These are phyloP conservation scores for Obelidium mucronatum DNA, from an alignment of 192 early-diverging fungal species.

Conservation along the genomic window DNA sequence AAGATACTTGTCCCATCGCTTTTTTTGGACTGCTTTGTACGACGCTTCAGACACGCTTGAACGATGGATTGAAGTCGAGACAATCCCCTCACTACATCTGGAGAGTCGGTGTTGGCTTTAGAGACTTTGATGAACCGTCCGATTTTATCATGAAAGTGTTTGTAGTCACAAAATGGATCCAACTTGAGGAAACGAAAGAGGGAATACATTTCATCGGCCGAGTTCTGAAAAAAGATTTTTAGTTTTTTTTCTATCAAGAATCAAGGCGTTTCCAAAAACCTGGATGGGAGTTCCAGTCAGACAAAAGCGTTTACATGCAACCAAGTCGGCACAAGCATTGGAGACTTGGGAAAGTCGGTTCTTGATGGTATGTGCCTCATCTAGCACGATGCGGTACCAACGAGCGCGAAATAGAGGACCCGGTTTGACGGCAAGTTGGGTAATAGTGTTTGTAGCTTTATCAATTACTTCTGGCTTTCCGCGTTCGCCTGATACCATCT, in stretches of 20 bases:
- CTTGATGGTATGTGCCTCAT: conserved; percentile 57
- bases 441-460: background rate
- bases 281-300: conserved; percentile 49
- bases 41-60: conserved; percentile 2
- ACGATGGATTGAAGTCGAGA: background rate
- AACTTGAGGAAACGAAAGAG: conserved; percentile 73
- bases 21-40: background rate
- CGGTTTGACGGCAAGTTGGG: background rate
- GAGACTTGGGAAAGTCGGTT: conserved; percentile 41
- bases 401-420: conserved; percentile 43
- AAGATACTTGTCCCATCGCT: background rate
- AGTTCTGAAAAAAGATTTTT: conserved; percentile 65
- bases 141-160: conserved; percentile 32
- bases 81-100: background rate
- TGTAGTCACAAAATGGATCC: conserved; percentile 58
- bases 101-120: background rate
- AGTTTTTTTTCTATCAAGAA: no score
- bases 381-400: conserved; percentile 45
- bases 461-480: background rate
- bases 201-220: conserved; percentile 74
- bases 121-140: background rate
- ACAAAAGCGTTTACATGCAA: conserved; percentile 42
- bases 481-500: conserved; percentile 1
- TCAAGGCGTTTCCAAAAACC: no score
- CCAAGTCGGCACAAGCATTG: conserved; percentile 30